These are phyloP conservation scores for Colletotrichum sp. DNA, from an alignment of 2,329 filamentous ascomycete species.

Conservation along the genomic window DNA sequence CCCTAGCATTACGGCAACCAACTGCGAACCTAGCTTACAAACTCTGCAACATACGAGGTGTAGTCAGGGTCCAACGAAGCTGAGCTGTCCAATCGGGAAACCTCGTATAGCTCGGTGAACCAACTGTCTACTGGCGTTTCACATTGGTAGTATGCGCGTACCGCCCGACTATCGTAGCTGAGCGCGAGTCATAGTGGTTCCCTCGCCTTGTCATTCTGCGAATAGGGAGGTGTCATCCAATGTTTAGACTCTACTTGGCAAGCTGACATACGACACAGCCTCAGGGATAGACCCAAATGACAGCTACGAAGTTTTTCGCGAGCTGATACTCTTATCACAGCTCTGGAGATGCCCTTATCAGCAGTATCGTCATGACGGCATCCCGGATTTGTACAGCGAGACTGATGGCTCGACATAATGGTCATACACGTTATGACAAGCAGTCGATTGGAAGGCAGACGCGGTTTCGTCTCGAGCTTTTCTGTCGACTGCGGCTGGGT, in stretches of 20 bases:
- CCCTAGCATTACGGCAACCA: background rate
- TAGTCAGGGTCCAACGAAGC: background rate
- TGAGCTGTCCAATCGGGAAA: background rate
- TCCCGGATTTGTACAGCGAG: background rate
- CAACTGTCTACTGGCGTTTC: background rate
- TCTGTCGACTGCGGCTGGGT: background rate
- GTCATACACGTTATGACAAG: background rate
- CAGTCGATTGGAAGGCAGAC: background rate
- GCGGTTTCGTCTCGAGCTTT: background rate
- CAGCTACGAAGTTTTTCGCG: background rate
- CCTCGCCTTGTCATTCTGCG: background rate
- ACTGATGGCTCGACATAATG: background rate
- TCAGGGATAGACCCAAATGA: background rate
- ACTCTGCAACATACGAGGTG: background rate
- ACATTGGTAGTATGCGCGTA: background rate
- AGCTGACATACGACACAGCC: background rate
- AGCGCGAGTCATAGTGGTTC: background rate
- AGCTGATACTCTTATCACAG: background rate
- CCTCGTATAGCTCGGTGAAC: background rate
- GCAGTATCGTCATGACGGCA: background rate
- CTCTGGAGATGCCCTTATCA: background rate
- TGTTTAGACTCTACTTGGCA: background rate
- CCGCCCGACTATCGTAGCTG: background rate
- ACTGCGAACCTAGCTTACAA: background rate
- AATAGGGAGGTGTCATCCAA: background rate